Evolutionary conservation across 1,284 basidiomycete genomes (phyloP).

Genomic region (Ganoderma leucocontextum): DNA sequence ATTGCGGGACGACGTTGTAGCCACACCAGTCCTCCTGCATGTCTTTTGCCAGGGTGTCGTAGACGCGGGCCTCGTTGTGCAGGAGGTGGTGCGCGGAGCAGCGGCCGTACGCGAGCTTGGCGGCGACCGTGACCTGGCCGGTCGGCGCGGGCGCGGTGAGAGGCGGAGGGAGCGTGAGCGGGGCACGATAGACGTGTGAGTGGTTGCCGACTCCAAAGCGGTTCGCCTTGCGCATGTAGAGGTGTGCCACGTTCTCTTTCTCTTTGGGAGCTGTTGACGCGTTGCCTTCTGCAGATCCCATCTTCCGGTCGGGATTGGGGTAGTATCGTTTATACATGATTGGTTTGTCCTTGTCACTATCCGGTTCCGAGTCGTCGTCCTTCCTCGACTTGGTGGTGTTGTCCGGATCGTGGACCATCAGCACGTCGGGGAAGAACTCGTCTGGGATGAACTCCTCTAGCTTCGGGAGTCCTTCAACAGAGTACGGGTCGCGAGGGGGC

Average conservation of each 20-base stretch:
- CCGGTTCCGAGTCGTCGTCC: not conserved
- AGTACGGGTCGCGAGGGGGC: slow-evolving; percentile 16
- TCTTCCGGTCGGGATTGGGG: slow-evolving; percentile 18
- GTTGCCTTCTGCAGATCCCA: too few relatives aligned
- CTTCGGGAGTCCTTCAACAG: slow-evolving; percentile 31
- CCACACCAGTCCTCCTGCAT: slow-evolving; percentile 59
- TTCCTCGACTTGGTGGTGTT: slow-evolving; percentile 17
- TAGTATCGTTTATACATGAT: slow-evolving; percentile 38
- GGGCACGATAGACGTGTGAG: slow-evolving; percentile 44
- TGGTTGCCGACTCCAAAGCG: slow-evolving; percentile 45
- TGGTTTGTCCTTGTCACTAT: slow-evolving; percentile 8
- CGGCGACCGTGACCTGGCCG: slow-evolving; percentile 44
- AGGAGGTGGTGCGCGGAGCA: slow-evolving; percentile 39
- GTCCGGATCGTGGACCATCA: slow-evolving; percentile 43
- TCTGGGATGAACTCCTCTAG: slow-evolving; percentile 46
- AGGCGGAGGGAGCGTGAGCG: slow-evolving; percentile 43
- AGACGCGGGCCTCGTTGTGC: slow-evolving; percentile 51
- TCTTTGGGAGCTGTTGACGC: not conserved
- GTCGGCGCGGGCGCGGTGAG: slow-evolving; percentile 37
- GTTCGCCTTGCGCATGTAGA: slow-evolving; percentile 41
- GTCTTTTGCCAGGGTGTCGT: slow-evolving; percentile 52
- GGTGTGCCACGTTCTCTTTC: slow-evolving; percentile 33
- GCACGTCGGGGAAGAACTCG: slow-evolving; percentile 43
- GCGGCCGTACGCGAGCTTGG: slow-evolving; percentile 40
- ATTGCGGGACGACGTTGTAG: slow-evolving; percentile 50